A percentile compares a stretch with the other conserved stretches of the same genome.
These are phyloP conservation scores for Phytophthora macrochlamydospora DNA, from an alignment of 352 stramenopile species.

Conservation along the genomic window DNA sequence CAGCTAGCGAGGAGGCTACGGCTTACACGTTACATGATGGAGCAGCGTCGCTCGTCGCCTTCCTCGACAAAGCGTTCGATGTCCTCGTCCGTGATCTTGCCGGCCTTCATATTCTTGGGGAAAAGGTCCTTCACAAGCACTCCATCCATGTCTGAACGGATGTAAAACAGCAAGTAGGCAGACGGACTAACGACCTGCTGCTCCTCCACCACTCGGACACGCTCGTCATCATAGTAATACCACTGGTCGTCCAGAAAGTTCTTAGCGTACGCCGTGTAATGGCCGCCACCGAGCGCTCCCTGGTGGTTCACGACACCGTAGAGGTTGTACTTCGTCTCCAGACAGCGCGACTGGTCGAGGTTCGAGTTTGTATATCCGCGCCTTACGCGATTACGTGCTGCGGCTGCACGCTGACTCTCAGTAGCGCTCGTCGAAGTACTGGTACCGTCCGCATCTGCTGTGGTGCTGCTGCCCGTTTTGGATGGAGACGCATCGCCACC, in stretches of 20 bases:
- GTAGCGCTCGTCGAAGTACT: conserved; percentile 14
- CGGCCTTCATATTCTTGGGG: conserved; percentile 82
- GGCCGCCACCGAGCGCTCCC: conserved; percentile 81
- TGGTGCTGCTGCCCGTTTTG: conserved; percentile 11
- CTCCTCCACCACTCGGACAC: conserved; percentile 86
- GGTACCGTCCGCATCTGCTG: conserved; percentile 9
- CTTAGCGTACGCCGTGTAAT: conserved; percentile 90
- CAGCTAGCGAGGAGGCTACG: not conserved
- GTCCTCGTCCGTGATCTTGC: conserved; percentile 89
- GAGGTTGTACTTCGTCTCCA: conserved; percentile 89
- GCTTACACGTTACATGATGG: conserved; percentile 74
- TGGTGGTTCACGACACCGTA: conserved; percentile 91
- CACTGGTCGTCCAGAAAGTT: conserved; percentile 90
- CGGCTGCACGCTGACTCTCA: conserved; percentile 30
- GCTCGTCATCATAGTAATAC: conserved; percentile 92
- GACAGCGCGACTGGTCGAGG: conserved; percentile 83
- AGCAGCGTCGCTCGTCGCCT: conserved; percentile 79
- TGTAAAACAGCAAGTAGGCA: conserved; percentile 93
- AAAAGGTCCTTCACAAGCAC: conserved; percentile 86
- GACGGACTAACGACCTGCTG: conserved; percentile 84
- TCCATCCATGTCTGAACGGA: conserved; percentile 88
- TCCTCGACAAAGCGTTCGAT: conserved; percentile 89
- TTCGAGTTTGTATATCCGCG: conserved; percentile 91
- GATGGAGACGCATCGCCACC: conserved; percentile 14
- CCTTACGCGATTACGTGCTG: conserved; percentile 68